These are phyloP conservation scores for Alternaria ethzedia DNA, from an alignment of 2,329 filamentous ascomycete species.

Conservation along the genomic window DNA sequence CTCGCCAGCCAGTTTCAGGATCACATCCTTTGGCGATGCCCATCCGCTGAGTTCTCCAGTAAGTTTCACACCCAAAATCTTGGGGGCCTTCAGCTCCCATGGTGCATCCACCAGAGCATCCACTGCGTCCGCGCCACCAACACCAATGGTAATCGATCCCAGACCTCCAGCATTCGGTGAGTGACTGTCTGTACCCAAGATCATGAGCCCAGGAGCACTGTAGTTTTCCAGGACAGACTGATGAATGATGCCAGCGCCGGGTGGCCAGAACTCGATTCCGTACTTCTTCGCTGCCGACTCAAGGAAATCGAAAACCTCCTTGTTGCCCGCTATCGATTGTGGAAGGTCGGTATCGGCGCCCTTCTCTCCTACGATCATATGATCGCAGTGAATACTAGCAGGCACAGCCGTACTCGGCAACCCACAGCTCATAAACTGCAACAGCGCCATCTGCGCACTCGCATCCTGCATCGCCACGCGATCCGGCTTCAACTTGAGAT, in stretches of 20 bases:
- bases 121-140: constrained; percentile 95
- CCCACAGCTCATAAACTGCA: constrained; percentile 98
- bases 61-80: constrained; percentile 83
- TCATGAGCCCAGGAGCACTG: constrained; percentile 95
- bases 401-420: constrained; percentile 89
- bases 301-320: constrained; percentile 96
- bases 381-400: constrained; percentile 97
- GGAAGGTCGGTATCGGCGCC: constrained; percentile 86
- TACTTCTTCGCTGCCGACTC: constrained; percentile 74
- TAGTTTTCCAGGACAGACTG: constrained; percentile 99
- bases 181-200: constrained; percentile 97
- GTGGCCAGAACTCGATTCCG: constrained; percentile 54
- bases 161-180: constrained; percentile 97
- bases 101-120: constrained; percentile 95
- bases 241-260: constrained; percentile 66
- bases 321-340: constrained; percentile 86
- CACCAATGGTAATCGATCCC: constrained; percentile 92
- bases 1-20: constrained; percentile 84
- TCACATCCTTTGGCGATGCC: constrained; percentile 95
- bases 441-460: constrained; percentile 94
- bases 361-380: constrained; percentile 88
- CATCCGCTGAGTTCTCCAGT: constrained; percentile 85
- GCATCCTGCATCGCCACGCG: constrained; percentile 99
- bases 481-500: constrained; percentile 96
- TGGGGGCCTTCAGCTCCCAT: constrained; percentile 96